Evolutionary conservation across 202 grass and related monocot species (phyloP).

Genomic region (Zoysia matrella): DNA sequence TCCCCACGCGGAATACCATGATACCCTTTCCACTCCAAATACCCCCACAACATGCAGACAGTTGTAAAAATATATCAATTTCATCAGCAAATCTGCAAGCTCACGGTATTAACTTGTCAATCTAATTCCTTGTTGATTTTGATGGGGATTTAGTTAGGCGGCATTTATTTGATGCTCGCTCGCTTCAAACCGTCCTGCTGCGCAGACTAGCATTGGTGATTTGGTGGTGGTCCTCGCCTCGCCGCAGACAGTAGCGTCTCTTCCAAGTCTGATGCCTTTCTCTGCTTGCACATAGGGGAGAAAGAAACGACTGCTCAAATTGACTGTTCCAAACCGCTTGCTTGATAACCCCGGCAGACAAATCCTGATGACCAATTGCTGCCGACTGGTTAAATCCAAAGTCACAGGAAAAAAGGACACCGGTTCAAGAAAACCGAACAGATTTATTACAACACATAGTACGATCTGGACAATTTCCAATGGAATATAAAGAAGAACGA

Average conservation of each 20-base stretch:
- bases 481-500: not conserved
- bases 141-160: not conserved
- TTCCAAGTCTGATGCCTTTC: conserved; percentile 34
- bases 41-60: not conserved
- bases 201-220: not conserved
- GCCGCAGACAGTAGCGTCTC: conserved; percentile 23
- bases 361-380: not conserved
- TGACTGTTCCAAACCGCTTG: not conserved
- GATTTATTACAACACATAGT: not conserved
- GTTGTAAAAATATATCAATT: not conserved
- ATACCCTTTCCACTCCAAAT: not conserved
- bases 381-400: not conserved
- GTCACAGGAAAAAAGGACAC: not conserved
- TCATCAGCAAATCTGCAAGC: not conserved
- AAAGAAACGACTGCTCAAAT: not conserved
- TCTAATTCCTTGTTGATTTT: not conserved
- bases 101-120: not conserved
- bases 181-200: conserved; percentile 1
- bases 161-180: conserved; percentile 22
- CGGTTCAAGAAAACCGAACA: not conserved
- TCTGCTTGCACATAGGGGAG: conserved; percentile 15
- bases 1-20: conserved; percentile 32
- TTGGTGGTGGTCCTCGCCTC: conserved; percentile 23
- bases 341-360: too few species aligned
- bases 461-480: not conserved